Evolutionary conservation across 306 rosid genomes (phyloP).

Genomic region (Ormosia emarginata): DNA sequence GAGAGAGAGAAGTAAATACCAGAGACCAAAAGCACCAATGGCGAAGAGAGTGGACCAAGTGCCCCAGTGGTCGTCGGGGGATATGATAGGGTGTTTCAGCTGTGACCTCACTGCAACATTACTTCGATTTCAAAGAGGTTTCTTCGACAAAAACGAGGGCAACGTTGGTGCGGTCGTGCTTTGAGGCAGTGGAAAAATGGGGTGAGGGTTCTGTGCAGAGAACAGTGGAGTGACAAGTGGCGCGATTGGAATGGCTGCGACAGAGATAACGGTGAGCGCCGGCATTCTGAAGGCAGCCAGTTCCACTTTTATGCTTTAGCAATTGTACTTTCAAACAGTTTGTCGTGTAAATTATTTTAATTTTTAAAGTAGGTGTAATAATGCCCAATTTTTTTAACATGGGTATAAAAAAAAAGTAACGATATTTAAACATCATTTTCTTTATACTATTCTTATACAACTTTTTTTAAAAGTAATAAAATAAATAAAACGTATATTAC

Average conservation of each 20-base stretch:
- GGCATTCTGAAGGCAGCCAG: slow-evolving; percentile 9
- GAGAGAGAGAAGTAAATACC: slow-evolving; percentile 11
- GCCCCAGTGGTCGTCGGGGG: slow-evolving; percentile 34
- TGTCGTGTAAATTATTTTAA: no score
- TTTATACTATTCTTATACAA: no score
- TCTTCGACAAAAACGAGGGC: slow-evolving; percentile 4
- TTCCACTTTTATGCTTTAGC: no score
- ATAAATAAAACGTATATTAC: no score
- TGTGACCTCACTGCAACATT: slow-evolving; percentile 23
- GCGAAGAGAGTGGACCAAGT: slow-evolving; percentile 34
- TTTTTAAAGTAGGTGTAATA: no score
- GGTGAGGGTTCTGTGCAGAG: neutral
- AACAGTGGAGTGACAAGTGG: neutral
- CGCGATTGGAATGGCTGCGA: neutral
- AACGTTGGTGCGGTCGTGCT: neutral
- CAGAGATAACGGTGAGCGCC: neutral
- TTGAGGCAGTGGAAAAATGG: neutral
- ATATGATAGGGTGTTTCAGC: slow-evolving; percentile 26
- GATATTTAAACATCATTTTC: no score
- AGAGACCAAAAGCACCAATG: slow-evolving; percentile 35
- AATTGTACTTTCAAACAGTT: no score
- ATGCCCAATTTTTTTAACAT: no score
- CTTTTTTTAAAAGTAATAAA: no score
- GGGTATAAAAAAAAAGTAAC: no score
- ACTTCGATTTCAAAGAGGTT: neutral